These are phyloP conservation scores for Talaromyces sp. DNA, from an alignment of 2,329 filamentous ascomycete genomes.

Conservation along the genomic window DNA sequence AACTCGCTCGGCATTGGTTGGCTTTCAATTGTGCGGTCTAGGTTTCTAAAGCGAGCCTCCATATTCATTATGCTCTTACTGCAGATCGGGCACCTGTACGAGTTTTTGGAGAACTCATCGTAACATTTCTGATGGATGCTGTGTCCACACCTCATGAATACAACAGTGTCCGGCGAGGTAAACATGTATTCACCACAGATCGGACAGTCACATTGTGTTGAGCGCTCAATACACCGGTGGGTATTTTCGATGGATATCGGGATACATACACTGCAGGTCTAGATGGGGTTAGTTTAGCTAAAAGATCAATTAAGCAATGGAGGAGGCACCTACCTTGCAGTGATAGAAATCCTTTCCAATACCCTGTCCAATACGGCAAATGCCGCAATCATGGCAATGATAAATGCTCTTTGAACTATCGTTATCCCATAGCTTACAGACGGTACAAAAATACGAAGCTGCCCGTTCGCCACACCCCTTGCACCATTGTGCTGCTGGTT, in stretches of 20 bases:
- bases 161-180: conserved; percentile 80
- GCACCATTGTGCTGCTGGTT: conserved; percentile 77
- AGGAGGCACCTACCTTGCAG: conserved; percentile 71
- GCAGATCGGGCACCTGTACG: conserved; percentile 96
- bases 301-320: background rate
- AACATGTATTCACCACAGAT: conserved; percentile 98
- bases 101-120: conserved; percentile 79
- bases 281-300: conserved; percentile 1
- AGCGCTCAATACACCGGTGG: conserved; percentile 91
- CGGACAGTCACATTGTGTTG: conserved; percentile 92
- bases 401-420: conserved; percentile 89
- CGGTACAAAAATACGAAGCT: conserved; percentile 87
- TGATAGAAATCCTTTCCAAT: conserved; percentile 97
- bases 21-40: conserved; percentile 79
- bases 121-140: conserved; percentile 93
- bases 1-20: conserved; percentile 94
- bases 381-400: conserved; percentile 93
- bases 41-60: conserved; percentile 88
- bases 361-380: conserved; percentile 86
- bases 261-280: conserved; percentile 93
- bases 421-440: conserved; percentile 97
- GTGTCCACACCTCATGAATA: conserved; percentile 94
- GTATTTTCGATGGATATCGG: conserved; percentile 79
- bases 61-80: conserved; percentile 97
- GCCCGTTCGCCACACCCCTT: conserved; percentile 71